Percentiles rank a stretch among this genome's conserved stretches.
These are phyloP conservation scores for Helianthus tuberosus DNA, from an alignment of 129 eudicot species.

Conservation along the genomic window DNA sequence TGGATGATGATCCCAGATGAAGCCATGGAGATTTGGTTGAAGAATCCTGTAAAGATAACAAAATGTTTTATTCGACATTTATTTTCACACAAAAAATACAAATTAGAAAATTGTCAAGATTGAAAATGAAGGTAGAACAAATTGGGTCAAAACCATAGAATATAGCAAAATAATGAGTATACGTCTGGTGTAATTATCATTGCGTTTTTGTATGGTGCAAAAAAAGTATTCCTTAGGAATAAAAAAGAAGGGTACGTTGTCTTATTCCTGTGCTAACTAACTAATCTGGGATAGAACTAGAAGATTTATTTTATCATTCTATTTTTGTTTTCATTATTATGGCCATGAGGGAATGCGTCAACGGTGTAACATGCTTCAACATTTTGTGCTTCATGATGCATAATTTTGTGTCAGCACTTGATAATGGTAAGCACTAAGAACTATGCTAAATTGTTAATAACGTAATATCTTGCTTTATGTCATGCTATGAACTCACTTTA, in stretches of 20 bases:
- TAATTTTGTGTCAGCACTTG: constrained; percentile 1
- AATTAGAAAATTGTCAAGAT: not conserved
- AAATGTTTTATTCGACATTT: not conserved
- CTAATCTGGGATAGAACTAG: not conserved
- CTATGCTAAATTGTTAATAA: constrained; percentile 2
- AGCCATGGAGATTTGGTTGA: not conserved
- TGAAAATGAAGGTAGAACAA: not conserved
- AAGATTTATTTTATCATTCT: not conserved
- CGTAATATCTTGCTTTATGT: not conserved
- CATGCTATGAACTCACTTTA: not conserved
- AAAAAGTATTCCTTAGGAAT: not conserved
- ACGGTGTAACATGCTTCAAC: not conserved
- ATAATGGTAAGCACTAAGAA: not conserved
- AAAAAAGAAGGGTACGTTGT: not conserved
- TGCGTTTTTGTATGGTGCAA: not conserved
- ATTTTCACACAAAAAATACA: not conserved
- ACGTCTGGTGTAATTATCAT: not conserved
- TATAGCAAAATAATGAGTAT: constrained; percentile 1
- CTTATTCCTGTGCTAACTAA: not conserved
- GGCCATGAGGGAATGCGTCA: constrained; percentile 7
- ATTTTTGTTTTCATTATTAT: constrained; percentile 9
- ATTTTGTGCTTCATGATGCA: constrained; percentile 11
- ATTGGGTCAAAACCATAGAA: constrained; percentile 3
- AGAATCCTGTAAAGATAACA: not conserved
- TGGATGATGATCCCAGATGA: not conserved